Conservation (phyloP, 148 eudicot species). For the Fagopyrum homotropicum region DNA sequence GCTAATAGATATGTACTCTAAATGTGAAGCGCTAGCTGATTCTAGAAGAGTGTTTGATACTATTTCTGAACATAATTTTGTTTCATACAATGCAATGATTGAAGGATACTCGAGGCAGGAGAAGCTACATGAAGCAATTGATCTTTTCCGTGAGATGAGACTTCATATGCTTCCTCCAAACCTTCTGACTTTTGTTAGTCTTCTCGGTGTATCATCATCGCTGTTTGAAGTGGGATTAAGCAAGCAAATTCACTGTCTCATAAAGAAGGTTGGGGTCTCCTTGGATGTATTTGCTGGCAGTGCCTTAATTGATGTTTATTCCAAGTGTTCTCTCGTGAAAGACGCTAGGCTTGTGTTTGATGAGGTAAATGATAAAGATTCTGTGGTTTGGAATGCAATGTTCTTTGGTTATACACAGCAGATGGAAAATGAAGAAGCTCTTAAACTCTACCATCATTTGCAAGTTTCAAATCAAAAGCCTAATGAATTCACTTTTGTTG, state of each 20-base stretch:
- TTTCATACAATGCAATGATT: conserved; percentile 66
- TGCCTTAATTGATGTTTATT: conserved; percentile 63
- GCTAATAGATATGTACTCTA: conserved; percentile 71
- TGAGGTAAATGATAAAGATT: conserved; percentile 50
- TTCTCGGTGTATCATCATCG: conserved; percentile 59
- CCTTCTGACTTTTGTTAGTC: conserved; percentile 53
- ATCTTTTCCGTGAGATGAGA: conserved; percentile 52
- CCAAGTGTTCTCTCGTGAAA: conserved; percentile 38
- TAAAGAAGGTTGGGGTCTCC: conserved; percentile 36
- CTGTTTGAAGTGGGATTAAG: conserved; percentile 27
- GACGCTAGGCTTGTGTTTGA: conserved; percentile 57
- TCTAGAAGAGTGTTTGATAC: conserved; percentile 49
- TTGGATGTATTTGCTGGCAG: conserved; percentile 45
- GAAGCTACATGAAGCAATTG: conserved; percentile 42
- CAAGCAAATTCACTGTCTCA: conserved; percentile 49
- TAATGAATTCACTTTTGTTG: conserved; percentile 49
- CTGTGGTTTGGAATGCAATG: conserved; percentile 73
- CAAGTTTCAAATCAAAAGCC: conserved; percentile 30
- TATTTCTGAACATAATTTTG: conserved; percentile 24
- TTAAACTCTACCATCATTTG: conserved; percentile 44
- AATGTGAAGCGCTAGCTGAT: conserved; percentile 46
- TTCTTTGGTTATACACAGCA: conserved; percentile 47
- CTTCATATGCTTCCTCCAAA: conserved; percentile 32
- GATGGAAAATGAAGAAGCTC: conserved; percentile 50
- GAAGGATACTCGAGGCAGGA: conserved; percentile 61